Evolutionary conservation across 2,329 filamentous ascomycete genomes (phyloP).

Genomic region (Shiraia sp.): DNA sequence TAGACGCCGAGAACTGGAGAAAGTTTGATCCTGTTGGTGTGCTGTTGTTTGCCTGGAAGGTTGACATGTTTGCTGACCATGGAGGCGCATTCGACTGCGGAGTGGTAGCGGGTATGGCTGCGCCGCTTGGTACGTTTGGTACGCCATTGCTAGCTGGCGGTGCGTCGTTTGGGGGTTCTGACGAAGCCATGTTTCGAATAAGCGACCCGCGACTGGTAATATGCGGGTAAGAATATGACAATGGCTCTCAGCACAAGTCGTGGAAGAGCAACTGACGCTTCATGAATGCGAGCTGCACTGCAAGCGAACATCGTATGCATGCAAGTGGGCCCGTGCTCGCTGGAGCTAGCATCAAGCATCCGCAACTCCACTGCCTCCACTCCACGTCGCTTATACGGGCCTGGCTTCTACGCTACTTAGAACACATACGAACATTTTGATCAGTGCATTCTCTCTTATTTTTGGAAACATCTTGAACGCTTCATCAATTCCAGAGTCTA

Average conservation of each 20-base stretch:
- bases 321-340: conserved; percentile 1
- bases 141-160: no score
- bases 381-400: background rate
- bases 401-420: no score
- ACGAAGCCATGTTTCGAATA: conserved; percentile 21
- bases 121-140: conserved; percentile 17
- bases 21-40: conserved; percentile 22
- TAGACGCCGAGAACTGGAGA: conserved; percentile 44
- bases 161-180: conserved; percentile 8
- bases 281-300: conserved; percentile 2
- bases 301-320: conserved; percentile 2
- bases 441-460: no score
- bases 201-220: conserved; percentile 16
- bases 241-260: background rate
- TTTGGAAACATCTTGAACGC: no score
- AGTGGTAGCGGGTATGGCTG: conserved; percentile 22
- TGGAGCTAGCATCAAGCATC: background rate
- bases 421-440: no score
- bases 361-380: background rate
- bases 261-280: conserved; percentile 1
- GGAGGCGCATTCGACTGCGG: conserved; percentile 27
- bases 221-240: conserved; percentile 8
- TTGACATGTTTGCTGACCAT: conserved; percentile 34
- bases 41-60: conserved; percentile 21
- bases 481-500: no score